A percentile compares a stretch with the other conserved stretches of the same genome.
Evolutionary conservation across 164 flowering plant genomes (phyloP).

Genomic region (Tinospora cordifolia): DNA sequence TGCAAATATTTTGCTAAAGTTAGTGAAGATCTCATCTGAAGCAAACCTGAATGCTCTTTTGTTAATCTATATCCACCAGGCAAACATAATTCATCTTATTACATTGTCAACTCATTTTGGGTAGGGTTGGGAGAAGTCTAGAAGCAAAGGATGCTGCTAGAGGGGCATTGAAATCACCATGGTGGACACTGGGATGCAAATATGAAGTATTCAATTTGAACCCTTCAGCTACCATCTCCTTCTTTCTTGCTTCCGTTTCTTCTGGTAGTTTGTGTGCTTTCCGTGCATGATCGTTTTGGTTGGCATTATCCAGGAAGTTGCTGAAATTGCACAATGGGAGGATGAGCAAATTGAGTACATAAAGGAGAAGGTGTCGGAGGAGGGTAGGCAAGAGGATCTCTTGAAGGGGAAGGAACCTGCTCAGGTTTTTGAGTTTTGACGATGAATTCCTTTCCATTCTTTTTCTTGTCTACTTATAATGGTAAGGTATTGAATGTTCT

Average conservation of each 20-base stretch:
- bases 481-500: background rate
- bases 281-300: constrained; percentile 1
- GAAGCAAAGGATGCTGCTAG: constrained; percentile 96
- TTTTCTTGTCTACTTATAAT: background rate
- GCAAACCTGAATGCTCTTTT: constrained; percentile 8
- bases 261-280: constrained; percentile 6
- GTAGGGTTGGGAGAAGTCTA: constrained; percentile 64
- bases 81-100: background rate
- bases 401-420: constrained; percentile 70
- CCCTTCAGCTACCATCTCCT: background rate
- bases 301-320: constrained; percentile 57
- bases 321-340: constrained; percentile 76
- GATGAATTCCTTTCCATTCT: background rate
- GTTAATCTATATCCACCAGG: background rate
- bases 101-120: constrained; percentile 4
- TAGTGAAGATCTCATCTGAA: constrained; percentile 22
- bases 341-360: constrained; percentile 81
- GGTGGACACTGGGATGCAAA: constrained; percentile 95
- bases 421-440: constrained; percentile 40
- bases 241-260: background rate
- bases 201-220: constrained; percentile 55
- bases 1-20: constrained; percentile 83
- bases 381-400: constrained; percentile 68
- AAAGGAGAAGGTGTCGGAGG: constrained; percentile 66
- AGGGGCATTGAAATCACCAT: constrained; percentile 81